Evolutionary conservation across 2,329 filamentous ascomycete species (phyloP).

Genomic region (Colletotrichum karsti): DNA sequence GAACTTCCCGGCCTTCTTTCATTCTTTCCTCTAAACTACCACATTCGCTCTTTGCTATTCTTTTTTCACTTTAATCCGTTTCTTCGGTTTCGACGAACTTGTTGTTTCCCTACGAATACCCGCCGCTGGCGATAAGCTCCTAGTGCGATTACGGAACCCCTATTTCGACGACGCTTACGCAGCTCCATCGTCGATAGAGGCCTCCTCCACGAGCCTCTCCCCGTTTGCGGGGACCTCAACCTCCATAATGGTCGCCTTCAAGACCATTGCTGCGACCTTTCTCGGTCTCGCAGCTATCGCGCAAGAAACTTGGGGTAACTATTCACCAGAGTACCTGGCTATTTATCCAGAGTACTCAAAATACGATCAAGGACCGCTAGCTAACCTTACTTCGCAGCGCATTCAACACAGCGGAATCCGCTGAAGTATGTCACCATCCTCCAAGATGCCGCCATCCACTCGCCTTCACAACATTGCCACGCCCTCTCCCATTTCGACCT

Average conservation of each 20-base stretch:
- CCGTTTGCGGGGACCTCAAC: constrained; percentile 29
- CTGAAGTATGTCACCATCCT: constrained; percentile 78
- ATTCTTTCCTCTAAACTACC: constrained; percentile 9
- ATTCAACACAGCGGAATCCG: constrained; percentile 80
- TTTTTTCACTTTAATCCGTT: no score
- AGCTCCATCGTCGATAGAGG: neutral
- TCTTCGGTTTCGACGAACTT: neutral
- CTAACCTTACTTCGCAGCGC: constrained; percentile 52
- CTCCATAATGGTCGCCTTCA: constrained; percentile 42
- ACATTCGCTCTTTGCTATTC: neutral
- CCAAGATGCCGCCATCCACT: constrained; percentile 79
- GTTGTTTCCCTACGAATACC: neutral
- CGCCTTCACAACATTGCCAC: constrained; percentile 80
- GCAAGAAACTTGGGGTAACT: constrained; percentile 33
- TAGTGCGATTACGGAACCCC: neutral
- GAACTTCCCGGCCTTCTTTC: no score
- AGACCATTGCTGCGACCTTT: constrained; percentile 40
- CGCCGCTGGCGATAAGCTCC: neutral
- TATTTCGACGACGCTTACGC: constrained; percentile 8
- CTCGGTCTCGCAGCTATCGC: constrained; percentile 40
- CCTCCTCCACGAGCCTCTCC: constrained; percentile 23
- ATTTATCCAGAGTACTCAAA: no score
- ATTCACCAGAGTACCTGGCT: no score
- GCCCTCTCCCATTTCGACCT: constrained; percentile 86
- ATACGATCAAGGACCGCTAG: no score